Base-by-base conservation (phyloP, 306 rosid genomes). In the Gleditsia sinensis region DNA sequence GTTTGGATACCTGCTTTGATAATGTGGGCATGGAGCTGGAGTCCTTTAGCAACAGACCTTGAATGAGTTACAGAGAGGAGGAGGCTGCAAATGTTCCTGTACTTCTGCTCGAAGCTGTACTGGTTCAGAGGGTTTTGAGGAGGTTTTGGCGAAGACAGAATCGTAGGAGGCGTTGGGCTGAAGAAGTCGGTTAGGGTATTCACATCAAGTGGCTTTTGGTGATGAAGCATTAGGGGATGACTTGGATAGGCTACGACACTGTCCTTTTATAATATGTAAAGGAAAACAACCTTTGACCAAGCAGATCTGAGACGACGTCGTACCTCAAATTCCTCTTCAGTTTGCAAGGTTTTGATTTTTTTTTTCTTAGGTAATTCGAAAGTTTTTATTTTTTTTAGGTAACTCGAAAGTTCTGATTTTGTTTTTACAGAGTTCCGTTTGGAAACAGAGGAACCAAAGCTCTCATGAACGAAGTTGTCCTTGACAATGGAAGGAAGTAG, bases 1-100 rank as follows among this genome's bases (percentile, higher is more conserved):
- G 84, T 7, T 20, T 85, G 86, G 16, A 91, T 27, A 10, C 96
- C 96, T 0, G 71, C 33, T 81, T 91, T 94, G 76, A 94, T 60
- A 56, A 91, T 77, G 36, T 82, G 86, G 78, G 92, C 91, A 24
- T 94, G 98, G 69, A 91, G 83, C 39, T 94, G 96, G 3, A 89
- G 83, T 9, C 97, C 98, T 74, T 86, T 88, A 0, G 81, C 78
- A 67, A 89, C 81, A 2, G 91, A 78, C 63, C 91, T 78, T 3
- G 97, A 76, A 60, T 62, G 89, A 51, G 96, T 89, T 5, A 81
- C 56, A 40, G 89, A 79, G 20, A 86, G 88, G 9, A 94, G 90
- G 51, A 79, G 80, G 67, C 72, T 58, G 82, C 91, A 89, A 9
- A 89, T 45, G 54, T 79, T 78, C 21, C 80, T 63, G 91, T 69